Percentiles rank a stretch among this genome's conserved stretches.
phyloP scores from a whole-genome alignment of 1,284 basidiomycete genomes.

The Ceratobasidium sp. region DNA sequence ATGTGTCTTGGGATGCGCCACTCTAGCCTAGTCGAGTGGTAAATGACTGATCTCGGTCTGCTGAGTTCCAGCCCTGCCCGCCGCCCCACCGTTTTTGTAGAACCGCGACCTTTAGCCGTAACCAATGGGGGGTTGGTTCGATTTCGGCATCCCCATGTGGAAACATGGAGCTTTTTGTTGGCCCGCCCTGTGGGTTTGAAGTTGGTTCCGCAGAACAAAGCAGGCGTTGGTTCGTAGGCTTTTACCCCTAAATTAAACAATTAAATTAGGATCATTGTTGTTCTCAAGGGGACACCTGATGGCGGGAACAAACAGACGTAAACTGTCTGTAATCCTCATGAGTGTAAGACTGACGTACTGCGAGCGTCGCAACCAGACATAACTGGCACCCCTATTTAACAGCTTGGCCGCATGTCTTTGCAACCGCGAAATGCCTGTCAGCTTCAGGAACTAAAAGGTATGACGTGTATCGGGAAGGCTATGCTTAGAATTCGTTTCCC shows the following conservation, averaged over 20 bases:
- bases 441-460: not conserved
- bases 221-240: conserved; percentile 7
- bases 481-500: conserved; percentile 13
- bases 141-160: not conserved
- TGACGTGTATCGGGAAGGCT: conserved; percentile 1
- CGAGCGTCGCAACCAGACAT: not conserved
- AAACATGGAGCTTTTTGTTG: not conserved
- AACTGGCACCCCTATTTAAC: not conserved
- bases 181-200: not conserved
- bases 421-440: not conserved
- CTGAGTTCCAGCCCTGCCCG: not conserved
- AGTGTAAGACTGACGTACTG: not conserved
- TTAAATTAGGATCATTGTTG: conserved; percentile 11
- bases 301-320: not conserved
- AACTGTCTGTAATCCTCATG: not conserved
- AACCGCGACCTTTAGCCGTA: not conserved
- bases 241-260: conserved; percentile 28
- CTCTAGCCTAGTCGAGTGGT: not conserved
- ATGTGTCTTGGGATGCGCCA: conserved; percentile 13
- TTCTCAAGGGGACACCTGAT: not conserved
- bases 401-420: not conserved
- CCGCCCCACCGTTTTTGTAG: not conserved
- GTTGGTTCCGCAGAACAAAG: conserved; percentile 20
- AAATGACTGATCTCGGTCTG: not conserved
- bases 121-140: not conserved